Evolutionary conservation across 1,284 basidiomycete genomes (phyloP).

Genomic region (Cyathus pygmaeus): DNA sequence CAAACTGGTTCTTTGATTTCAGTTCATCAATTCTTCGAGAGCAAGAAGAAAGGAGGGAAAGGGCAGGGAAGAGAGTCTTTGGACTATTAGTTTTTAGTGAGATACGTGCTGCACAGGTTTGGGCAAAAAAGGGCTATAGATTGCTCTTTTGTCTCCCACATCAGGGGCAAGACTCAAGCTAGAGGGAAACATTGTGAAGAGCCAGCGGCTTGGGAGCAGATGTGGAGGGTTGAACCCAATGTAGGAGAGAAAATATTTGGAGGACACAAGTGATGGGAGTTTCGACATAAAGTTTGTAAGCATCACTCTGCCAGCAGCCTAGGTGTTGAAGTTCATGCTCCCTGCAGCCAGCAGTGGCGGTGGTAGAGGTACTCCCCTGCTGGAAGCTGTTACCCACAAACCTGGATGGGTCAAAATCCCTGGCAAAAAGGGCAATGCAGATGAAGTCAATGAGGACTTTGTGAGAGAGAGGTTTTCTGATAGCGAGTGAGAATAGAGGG

Average conservation of each 20-base stretch:
- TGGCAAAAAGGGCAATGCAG: slow-evolving; percentile 7
- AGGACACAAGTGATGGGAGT: slow-evolving; percentile 26
- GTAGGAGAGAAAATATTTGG: slow-evolving; percentile 38
- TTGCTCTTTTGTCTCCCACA: background rate
- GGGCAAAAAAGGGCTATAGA: background rate
- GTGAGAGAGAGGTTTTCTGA: slow-evolving; percentile 17
- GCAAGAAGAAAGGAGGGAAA: too few species aligned
- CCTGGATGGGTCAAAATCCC: slow-evolving; percentile 23
- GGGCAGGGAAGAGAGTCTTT: too few species aligned
- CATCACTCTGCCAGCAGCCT: slow-evolving; percentile 44
- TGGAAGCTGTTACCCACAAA: slow-evolving; percentile 42
- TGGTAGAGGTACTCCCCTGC: slow-evolving; percentile 30
- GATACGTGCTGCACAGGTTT: background rate
- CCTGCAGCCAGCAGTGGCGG: slow-evolving; percentile 37
- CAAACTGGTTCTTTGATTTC: too few species aligned
- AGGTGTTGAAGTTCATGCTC: slow-evolving; percentile 47
- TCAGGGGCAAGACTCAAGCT: background rate
- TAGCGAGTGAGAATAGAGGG: slow-evolving; percentile 15
- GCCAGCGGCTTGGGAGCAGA: slow-evolving; percentile 40
- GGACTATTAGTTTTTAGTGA: background rate
- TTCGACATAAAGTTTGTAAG: slow-evolving; percentile 47
- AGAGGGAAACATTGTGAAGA: slow-evolving; percentile 13
- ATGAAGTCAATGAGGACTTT: slow-evolving; percentile 21
- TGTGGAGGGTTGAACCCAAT: slow-evolving; percentile 40
- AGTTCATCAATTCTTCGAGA: too few species aligned